phyloP scores from a whole-genome alignment of 345 rosid species.

The Laguncularia racemosa region DNA sequence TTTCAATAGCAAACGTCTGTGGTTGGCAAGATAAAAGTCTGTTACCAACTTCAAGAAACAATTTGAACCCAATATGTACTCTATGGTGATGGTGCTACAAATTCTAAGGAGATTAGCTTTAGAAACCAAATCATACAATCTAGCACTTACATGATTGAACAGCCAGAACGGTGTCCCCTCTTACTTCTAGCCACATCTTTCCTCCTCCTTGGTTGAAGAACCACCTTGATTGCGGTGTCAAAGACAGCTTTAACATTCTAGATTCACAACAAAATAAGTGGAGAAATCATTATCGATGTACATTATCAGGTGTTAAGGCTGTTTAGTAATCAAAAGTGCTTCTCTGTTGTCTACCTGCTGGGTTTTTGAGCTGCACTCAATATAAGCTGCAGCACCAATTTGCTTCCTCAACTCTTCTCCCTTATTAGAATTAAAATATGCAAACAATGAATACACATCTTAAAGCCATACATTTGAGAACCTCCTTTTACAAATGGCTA shows the following conservation, averaged over 20 bases:
- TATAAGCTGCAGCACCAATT: slow-evolving; percentile 94
- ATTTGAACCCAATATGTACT: too few relatives aligned
- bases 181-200: slow-evolving; percentile 61
- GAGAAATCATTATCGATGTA: background rate
- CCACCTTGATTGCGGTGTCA: slow-evolving; percentile 91
- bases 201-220: slow-evolving; percentile 94
- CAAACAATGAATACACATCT: background rate
- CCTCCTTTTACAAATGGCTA: too few relatives aligned
- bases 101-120: background rate
- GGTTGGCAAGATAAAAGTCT: too few relatives aligned
- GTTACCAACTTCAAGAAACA: too few relatives aligned
- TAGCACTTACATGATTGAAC: slow-evolving; percentile 66
- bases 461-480: too few relatives aligned
- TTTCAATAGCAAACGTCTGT: too few relatives aligned
- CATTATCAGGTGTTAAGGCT: background rate
- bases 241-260: slow-evolving; percentile 96
- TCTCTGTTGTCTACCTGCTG: slow-evolving; percentile 55
- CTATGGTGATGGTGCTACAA: too few relatives aligned
- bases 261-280: slow-evolving; percentile 1
- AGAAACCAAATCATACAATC: background rate
- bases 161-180: slow-evolving; percentile 60
- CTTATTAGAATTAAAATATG: slow-evolving; percentile 21
- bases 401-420: slow-evolving; percentile 95
- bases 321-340: background rate
- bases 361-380: slow-evolving; percentile 96